phyloP scores from a whole-genome alignment of 805 yeast genomes.

The Dipodascus geniculatus region DNA sequence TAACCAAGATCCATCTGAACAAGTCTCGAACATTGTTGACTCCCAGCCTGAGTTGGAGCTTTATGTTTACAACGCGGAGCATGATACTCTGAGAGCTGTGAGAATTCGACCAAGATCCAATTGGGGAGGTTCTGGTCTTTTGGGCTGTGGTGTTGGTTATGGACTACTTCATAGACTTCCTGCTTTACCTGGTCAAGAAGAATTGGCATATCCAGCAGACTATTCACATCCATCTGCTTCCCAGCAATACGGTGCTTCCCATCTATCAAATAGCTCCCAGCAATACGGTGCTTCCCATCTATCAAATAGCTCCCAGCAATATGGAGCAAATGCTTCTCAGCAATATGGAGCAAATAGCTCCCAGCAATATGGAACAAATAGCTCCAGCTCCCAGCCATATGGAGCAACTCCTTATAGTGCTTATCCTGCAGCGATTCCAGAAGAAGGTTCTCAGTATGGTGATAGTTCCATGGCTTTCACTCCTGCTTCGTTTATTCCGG shows the following conservation, averaged over 20 bases:
- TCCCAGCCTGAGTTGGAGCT: slow-evolving; percentile 34
- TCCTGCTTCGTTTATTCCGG: background rate
- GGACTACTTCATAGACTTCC: slow-evolving; percentile 86
- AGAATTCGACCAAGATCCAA: slow-evolving; percentile 58
- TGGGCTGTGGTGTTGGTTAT: slow-evolving; percentile 93
- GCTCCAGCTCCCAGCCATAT: too few relatives aligned
- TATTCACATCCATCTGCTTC: too few relatives aligned
- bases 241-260: background rate
- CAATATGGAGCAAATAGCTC: background rate
- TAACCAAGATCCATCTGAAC: slow-evolving; percentile 9
- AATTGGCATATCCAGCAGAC: too few relatives aligned
- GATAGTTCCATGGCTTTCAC: background rate
- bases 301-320: background rate
- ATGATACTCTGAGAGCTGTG: slow-evolving; percentile 77
- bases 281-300: too few relatives aligned
- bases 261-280: too few relatives aligned
- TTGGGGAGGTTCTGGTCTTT: slow-evolving; percentile 76
- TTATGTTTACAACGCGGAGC: slow-evolving; percentile 80
- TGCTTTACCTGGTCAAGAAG: slow-evolving; percentile 13
- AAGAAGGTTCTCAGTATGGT: background rate
- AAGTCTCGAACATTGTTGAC: slow-evolving; percentile 6
- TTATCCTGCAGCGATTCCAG: background rate
- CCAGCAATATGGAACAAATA: too few relatives aligned
- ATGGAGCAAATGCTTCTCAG: background rate
- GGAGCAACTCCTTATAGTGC: background rate